phyloP scores from a whole-genome alignment of 108 stramenopile species.

The Pseudonitzschia multiseries region DNA sequence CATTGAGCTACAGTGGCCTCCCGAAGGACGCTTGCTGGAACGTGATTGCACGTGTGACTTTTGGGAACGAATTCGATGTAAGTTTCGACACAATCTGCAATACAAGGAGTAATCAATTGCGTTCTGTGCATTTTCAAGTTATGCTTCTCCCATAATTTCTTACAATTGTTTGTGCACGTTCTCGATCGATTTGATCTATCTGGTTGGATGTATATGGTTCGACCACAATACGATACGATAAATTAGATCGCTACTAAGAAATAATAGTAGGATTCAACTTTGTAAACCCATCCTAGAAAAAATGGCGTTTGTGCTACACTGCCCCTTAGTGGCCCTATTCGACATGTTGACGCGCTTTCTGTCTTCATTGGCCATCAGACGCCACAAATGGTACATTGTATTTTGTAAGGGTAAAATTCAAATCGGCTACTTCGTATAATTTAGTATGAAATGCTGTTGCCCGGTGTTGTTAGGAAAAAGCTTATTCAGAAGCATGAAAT shows the following conservation, averaged over 20 bases:
- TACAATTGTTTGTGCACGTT: neutral
- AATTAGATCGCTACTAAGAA: neutral
- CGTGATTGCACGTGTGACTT: slow-evolving; percentile 73
- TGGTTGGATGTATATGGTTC: neutral
- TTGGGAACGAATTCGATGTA: slow-evolving; percentile 71
- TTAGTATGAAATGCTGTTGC: no score
- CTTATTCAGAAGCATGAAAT: no score
- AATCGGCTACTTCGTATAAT: no score
- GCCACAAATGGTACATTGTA: no score
- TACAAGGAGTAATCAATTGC: neutral
- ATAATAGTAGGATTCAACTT: no score
- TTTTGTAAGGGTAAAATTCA: no score
- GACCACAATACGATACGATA: neutral
- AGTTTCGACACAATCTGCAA: slow-evolving; percentile 14
- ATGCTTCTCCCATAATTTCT: neutral
- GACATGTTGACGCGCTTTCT: no score
- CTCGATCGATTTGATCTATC: neutral
- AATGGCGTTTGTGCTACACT: no score
- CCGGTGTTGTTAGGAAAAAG: no score
- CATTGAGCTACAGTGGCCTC: slow-evolving; percentile 64
- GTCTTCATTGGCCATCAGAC: no score
- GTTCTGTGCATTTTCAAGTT: neutral
- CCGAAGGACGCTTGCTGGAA: slow-evolving; percentile 56
- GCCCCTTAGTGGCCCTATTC: no score
- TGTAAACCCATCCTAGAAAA: no score